Conservation (phyloP, 495 filamentous ascomycete species). For the Aspergillus hancockii region DNA sequence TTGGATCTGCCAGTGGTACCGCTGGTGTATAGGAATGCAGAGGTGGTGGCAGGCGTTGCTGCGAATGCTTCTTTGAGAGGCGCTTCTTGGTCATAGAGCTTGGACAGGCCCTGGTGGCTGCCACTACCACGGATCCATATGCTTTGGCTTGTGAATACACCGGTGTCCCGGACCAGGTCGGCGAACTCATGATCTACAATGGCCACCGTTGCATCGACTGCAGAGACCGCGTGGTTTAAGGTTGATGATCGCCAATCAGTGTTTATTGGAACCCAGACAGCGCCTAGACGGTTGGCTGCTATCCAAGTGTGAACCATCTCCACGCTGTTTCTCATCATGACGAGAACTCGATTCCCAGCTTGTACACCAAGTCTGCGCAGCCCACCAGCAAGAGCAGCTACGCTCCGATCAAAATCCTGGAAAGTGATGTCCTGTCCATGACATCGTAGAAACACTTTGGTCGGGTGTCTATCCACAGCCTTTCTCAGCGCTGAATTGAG, state of each 20-base stretch:
- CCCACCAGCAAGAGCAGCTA: not conserved
- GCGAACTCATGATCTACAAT: not conserved
- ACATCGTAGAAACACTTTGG: not conserved
- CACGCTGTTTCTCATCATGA: slow-evolving; percentile 1
- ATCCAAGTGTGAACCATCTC: not conserved
- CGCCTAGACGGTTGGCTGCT: not conserved
- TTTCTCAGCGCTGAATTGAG: not conserved
- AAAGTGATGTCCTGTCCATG: not conserved
- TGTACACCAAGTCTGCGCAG: not conserved
- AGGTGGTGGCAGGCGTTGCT: not conserved
- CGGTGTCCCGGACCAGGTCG: not conserved
- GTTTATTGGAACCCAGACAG: not conserved
- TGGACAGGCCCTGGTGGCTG: not conserved
- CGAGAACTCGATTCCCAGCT: not conserved
- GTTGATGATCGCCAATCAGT: not conserved
- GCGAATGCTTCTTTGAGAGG: not conserved
- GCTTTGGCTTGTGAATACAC: not conserved
- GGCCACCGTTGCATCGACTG: not conserved
- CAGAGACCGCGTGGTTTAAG: not conserved
- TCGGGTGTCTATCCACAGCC: not conserved
- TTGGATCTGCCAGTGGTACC: not conserved
- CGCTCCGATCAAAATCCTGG: not conserved
- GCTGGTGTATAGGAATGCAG: not conserved
- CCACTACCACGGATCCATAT: not conserved
- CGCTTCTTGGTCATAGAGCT: not conserved